phyloP scores from a whole-genome alignment of 352 stramenopile species.

The Stephanocyclus meneghinianus region DNA sequence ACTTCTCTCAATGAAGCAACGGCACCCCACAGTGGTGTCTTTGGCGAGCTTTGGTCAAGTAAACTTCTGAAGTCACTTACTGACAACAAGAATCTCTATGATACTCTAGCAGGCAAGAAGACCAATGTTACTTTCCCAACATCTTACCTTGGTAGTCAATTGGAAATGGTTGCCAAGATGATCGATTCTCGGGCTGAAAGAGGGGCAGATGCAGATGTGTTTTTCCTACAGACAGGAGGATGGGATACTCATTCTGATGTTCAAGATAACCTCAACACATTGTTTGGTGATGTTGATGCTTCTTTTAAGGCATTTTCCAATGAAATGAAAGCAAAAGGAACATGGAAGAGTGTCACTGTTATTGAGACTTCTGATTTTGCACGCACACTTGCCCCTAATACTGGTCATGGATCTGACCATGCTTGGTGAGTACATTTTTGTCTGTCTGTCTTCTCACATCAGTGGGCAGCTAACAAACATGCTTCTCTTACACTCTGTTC shows the following conservation, averaged over 20 bases:
- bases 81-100: constrained; percentile 49
- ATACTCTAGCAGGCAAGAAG: constrained; percentile 38
- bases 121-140: constrained; percentile 43
- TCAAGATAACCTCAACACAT: constrained; percentile 28
- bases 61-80: constrained; percentile 40
- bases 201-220: constrained; percentile 61
- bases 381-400: constrained; percentile 70
- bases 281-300: constrained; percentile 62
- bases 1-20: constrained; percentile 44
- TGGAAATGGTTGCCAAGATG: constrained; percentile 67
- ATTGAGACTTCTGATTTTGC: constrained; percentile 76
- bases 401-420: constrained; percentile 70
- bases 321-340: constrained; percentile 65
- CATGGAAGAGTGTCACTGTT: constrained; percentile 63
- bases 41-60: constrained; percentile 51
- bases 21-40: constrained; percentile 37
- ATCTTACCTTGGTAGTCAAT: constrained; percentile 48
- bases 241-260: constrained; percentile 65
- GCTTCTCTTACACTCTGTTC: constrained; percentile 54
- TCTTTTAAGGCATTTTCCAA: constrained; percentile 63
- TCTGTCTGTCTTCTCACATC: neutral
- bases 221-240: constrained; percentile 62
- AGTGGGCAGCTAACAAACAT: constrained; percentile 60
- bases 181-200: constrained; percentile 54
- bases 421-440: constrained; percentile 42